A percentile compares a stretch with the other conserved stretches of the same genome.
These are phyloP conservation scores for Ophiosphaerella herpotricha DNA, from an alignment of 2,329 filamentous ascomycete species.

Conservation along the genomic window DNA sequence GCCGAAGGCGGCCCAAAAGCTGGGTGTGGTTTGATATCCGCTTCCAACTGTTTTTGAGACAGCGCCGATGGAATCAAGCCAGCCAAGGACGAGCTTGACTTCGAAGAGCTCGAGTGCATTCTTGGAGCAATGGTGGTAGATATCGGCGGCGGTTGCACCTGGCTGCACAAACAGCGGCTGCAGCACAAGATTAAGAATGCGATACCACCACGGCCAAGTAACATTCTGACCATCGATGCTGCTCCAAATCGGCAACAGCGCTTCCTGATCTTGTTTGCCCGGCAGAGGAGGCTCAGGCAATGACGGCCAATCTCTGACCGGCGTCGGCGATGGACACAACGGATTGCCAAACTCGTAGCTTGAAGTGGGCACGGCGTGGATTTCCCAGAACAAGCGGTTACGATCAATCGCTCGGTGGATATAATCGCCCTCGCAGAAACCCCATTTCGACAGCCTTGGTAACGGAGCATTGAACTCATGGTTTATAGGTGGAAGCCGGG, in stretches of 20 bases:
- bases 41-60: conserved; percentile 22
- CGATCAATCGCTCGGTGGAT: conserved; percentile 71
- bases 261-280: conserved; percentile 41
- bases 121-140: conserved; percentile 51
- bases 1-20: conserved; percentile 42
- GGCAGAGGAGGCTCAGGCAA: conserved; percentile 37
- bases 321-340: conserved; percentile 51
- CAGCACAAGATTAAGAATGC: conserved; percentile 65
- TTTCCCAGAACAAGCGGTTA: conserved; percentile 66
- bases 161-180: conserved; percentile 68
- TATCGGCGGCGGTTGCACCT: conserved; percentile 57
- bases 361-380: conserved; percentile 63
- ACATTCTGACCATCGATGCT: conserved; percentile 68
- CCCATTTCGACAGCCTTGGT: conserved; percentile 61
- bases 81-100: conserved; percentile 36
- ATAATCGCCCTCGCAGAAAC: conserved; percentile 73
- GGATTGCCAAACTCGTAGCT: conserved; percentile 62
- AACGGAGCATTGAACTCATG: conserved; percentile 46
- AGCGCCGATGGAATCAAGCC: conserved; percentile 34
- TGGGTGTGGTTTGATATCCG: conserved; percentile 25
- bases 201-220: conserved; percentile 63
- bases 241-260: conserved; percentile 70
- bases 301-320: conserved; percentile 27
- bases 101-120: conserved; percentile 39
- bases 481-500: conserved; percentile 62